phyloP scores from a whole-genome alignment of 352 stramenopile species.

The Phytopythium litorale region DNA sequence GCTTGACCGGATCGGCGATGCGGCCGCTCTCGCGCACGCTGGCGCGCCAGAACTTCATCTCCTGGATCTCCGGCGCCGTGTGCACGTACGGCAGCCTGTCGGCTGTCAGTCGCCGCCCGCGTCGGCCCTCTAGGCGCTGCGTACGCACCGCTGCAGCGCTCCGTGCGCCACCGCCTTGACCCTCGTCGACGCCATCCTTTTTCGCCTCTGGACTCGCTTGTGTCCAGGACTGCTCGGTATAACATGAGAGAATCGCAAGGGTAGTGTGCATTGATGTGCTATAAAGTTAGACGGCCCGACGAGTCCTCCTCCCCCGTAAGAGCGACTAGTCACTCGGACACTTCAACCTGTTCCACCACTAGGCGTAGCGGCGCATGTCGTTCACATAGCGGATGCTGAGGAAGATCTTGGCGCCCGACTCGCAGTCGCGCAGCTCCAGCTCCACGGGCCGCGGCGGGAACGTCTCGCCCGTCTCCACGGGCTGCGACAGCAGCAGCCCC shows the following conservation, averaged over 20 bases:
- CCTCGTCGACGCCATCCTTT: constrained; percentile 16
- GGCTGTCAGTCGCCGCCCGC: background rate
- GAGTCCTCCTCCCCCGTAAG: background rate
- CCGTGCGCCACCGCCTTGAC: constrained; percentile 43
- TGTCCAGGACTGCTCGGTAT: background rate
- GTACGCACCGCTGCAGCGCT: constrained; percentile 57
- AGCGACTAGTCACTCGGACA: constrained; percentile 1
- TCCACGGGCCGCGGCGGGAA: constrained; percentile 46
- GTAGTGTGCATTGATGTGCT: background rate
- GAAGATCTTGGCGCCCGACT: constrained; percentile 58
- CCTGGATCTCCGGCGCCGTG: constrained; percentile 78
- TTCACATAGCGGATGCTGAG: constrained; percentile 87
- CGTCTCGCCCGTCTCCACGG: constrained; percentile 46
- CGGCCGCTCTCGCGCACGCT: constrained; percentile 69
- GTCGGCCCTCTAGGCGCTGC: no score
- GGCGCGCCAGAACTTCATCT: constrained; percentile 86
- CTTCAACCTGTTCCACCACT: constrained; percentile 10
- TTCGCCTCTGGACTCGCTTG: background rate
- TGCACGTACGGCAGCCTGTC: constrained; percentile 72
- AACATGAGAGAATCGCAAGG: background rate
- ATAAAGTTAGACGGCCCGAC: background rate
- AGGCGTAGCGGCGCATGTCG: constrained; percentile 78
- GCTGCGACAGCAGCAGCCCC: constrained; percentile 49
- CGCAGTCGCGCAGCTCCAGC: constrained; percentile 44
- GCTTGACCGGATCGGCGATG: constrained; percentile 76